These are phyloP conservation scores for Ceratocystis colombiana DNA, from an alignment of 2,329 filamentous ascomycete genomes.

Conservation along the genomic window DNA sequence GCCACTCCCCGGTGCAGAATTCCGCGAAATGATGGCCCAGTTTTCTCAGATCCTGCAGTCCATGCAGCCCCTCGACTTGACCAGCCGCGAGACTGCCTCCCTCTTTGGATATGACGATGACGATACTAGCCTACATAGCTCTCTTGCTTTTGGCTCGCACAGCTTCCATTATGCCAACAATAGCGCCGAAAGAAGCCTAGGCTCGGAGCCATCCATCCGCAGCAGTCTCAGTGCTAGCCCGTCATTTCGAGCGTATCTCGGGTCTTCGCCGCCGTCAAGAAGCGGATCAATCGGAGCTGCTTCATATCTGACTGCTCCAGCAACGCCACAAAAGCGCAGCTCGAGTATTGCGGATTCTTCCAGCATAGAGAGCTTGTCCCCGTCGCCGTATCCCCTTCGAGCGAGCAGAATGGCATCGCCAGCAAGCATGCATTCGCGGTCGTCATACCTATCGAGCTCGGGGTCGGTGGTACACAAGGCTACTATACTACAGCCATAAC, in stretches of 20 bases:
- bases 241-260: background rate
- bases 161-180: conserved; percentile 18
- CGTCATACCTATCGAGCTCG: conserved; percentile 16
- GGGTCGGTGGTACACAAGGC: conserved; percentile 18
- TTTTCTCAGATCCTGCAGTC: conserved; percentile 71
- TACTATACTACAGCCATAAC: conserved; percentile 1
- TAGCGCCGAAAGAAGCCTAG: conserved; percentile 2
- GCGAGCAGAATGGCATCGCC: conserved; percentile 8
- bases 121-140: conserved; percentile 18
- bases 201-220: conserved; percentile 14
- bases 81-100: conserved; percentile 27
- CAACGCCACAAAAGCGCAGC: background rate
- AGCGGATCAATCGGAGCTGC: background rate
- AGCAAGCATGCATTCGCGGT: conserved; percentile 15
- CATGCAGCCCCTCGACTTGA: conserved; percentile 57
- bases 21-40: conserved; percentile 68
- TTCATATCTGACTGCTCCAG: conserved; percentile 14
- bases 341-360: background rate
- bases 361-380: conserved; percentile 16
- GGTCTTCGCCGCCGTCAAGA: background rate
- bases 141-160: conserved; percentile 4
- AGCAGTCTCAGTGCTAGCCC: conserved; percentile 6
- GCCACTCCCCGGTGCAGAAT: conserved; percentile 58
- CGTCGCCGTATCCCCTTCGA: background rate
- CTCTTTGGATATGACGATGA: conserved; percentile 8